Conservation (phyloP, 2,329 filamentous ascomycete genomes). For the Verticillium alfalfae region DNA sequence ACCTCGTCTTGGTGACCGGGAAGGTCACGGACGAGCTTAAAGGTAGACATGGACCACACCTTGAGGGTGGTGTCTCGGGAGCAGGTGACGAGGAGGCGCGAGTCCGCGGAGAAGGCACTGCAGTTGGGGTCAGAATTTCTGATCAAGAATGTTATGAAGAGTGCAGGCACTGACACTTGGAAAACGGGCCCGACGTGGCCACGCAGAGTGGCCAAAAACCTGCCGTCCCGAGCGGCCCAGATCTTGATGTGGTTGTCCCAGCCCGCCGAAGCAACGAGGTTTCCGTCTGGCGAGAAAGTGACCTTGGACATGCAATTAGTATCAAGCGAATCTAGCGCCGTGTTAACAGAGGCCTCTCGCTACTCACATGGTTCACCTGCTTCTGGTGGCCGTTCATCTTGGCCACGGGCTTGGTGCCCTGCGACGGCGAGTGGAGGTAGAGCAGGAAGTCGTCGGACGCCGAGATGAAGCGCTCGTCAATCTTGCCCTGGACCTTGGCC, state of each 20-base stretch:
- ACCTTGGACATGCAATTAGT: conserved; percentile 26
- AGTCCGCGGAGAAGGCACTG: conserved; percentile 86
- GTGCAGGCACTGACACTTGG: conserved; percentile 4
- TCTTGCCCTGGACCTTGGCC: conserved; percentile 66
- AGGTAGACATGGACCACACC: conserved; percentile 85
- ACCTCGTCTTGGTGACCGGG: conserved; percentile 91
- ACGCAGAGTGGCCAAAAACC: conserved; percentile 54
- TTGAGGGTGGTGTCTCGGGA: conserved; percentile 93
- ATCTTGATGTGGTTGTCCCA: conserved; percentile 96
- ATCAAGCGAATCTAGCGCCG: too few species aligned
- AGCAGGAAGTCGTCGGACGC: conserved; percentile 96
- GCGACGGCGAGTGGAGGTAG: conserved; percentile 84
- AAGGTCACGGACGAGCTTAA: conserved; percentile 74
- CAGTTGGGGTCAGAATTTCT: not conserved
- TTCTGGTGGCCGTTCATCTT: conserved; percentile 92
- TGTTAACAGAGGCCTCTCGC: not conserved
- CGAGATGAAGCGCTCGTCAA: conserved; percentile 81
- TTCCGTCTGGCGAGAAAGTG: conserved; percentile 85
- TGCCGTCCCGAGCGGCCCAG: conserved; percentile 67
- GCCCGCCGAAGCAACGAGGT: conserved; percentile 77
- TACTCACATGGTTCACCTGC: conserved; percentile 76
- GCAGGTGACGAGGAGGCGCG: conserved; percentile 77
- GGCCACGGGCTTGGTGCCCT: conserved; percentile 77
- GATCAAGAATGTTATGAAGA: not conserved
- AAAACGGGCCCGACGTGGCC: conserved; percentile 90